Evolutionary conservation across 2,329 filamentous ascomycete species (phyloP).

Genomic region (Ophiostoma himal-ulmi): DNA sequence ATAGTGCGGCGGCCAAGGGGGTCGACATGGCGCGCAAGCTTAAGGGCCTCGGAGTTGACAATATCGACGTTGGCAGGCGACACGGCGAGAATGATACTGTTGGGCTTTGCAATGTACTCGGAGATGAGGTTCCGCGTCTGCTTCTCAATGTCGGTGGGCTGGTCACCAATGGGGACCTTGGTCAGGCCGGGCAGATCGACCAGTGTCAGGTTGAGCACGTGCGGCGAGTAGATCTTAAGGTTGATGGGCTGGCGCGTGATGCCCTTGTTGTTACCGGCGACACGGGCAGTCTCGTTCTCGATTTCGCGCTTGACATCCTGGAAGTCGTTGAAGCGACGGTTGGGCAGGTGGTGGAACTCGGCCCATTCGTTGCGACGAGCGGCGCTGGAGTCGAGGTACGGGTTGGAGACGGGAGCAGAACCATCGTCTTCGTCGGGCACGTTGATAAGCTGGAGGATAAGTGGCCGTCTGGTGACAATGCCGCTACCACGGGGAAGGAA

Average conservation of each 20-base stretch:
- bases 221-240: constrained; percentile 94
- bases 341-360: constrained; percentile 94
- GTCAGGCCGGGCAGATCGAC: constrained; percentile 96
- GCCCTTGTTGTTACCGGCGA: constrained; percentile 92
- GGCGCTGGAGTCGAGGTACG: constrained; percentile 69
- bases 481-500: constrained; percentile 94
- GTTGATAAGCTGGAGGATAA: constrained; percentile 98
- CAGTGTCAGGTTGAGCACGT: constrained; percentile 91
- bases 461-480: constrained; percentile 87
- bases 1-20: constrained; percentile 97
- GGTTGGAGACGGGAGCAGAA: constrained; percentile 51
- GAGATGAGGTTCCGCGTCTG: constrained; percentile 98
- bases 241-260: constrained; percentile 98
- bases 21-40: constrained; percentile 93
- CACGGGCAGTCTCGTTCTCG: constrained; percentile 88
- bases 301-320: constrained; percentile 98
- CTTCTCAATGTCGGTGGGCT: constrained; percentile 38
- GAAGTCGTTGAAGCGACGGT: constrained; percentile 97
- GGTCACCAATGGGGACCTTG: constrained; percentile 49
- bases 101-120: constrained; percentile 97
- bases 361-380: constrained; percentile 69
- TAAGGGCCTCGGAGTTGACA: constrained; percentile 96
- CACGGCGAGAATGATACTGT: constrained; percentile 94
- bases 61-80: constrained; percentile 96
- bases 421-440: constrained; percentile 70